Evolutionary conservation across 306 rosid genomes (phyloP).

Genomic region (Vigna unguiculata): DNA sequence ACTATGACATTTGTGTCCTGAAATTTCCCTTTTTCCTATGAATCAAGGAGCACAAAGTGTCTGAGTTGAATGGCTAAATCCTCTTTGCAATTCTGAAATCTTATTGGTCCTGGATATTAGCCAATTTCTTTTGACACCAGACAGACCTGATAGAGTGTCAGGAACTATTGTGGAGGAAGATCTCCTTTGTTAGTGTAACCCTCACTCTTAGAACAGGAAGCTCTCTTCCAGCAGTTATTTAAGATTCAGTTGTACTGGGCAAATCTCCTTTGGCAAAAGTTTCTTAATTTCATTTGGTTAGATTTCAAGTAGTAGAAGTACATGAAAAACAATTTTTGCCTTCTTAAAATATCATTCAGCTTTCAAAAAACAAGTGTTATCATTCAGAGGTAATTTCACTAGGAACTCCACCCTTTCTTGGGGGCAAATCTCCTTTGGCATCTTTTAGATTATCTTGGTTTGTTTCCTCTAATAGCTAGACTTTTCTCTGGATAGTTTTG

Average conservation of each 20-base stretch:
- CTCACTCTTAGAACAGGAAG: conserved; percentile 41
- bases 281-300: conserved; percentile 52
- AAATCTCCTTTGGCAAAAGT: conserved; percentile 89
- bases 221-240: conserved; percentile 18
- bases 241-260: conserved; percentile 59
- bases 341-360: conserved; percentile 38
- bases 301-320: conserved; percentile 40
- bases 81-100: conserved; percentile 40
- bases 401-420: conserved; percentile 48
- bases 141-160: conserved; percentile 39
- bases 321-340: conserved; percentile 30
- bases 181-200: conserved; percentile 74
- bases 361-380: conserved; percentile 2
- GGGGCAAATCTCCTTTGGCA: conserved; percentile 69
- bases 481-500: too few relatives aligned
- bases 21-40: conserved; percentile 46
- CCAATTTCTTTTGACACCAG: conserved; percentile 44
- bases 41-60: conserved; percentile 50
- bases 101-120: conserved; percentile 50
- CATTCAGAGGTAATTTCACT: conserved; percentile 40
- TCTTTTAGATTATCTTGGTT: conserved; percentile 10
- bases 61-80: conserved; percentile 48
- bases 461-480: conserved; percentile 47
- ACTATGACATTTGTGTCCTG: conserved; percentile 34
- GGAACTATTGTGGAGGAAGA: conserved; percentile 59